phyloP scores from a whole-genome alignment of 768 basidiomycete species.

The Trametes maxima region DNA sequence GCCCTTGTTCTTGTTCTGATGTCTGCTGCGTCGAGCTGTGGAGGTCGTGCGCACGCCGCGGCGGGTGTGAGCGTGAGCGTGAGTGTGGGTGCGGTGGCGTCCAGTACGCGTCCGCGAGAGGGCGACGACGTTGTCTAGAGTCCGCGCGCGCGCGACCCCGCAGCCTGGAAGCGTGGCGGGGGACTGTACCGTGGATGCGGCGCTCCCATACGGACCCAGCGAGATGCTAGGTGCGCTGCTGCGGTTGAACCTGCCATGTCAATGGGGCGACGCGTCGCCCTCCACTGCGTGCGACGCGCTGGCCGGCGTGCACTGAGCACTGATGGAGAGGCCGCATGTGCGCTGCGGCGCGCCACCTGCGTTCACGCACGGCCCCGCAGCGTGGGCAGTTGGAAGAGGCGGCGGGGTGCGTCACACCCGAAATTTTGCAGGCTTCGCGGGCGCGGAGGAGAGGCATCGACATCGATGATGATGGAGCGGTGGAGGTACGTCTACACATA shows the following conservation, averaged over 20 bases:
- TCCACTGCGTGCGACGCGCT: constrained; percentile 19
- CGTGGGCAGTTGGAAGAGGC: not conserved
- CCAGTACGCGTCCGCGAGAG: not conserved
- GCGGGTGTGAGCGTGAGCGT: not conserved
- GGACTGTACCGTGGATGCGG: constrained; percentile 3
- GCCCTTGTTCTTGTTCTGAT: too few relatives aligned
- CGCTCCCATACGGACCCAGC: constrained; percentile 3
- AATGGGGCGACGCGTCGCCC: not conserved
- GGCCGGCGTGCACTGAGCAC: not conserved
- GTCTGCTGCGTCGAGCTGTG: not conserved
- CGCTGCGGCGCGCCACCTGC: not conserved
- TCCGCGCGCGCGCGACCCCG: constrained; percentile 11
- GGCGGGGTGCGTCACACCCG: not conserved
- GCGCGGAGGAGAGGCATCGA: not conserved
- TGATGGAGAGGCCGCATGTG: not conserved
- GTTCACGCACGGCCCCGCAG: not conserved
- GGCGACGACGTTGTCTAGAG: not conserved
- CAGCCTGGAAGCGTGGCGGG: constrained; percentile 1
- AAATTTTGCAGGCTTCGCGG: constrained; percentile 10
- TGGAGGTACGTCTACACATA: too few relatives aligned
- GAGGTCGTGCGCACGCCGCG: not conserved
- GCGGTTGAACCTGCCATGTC: constrained; percentile 3
- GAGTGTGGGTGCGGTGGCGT: not conserved
- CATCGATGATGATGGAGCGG: too few relatives aligned
- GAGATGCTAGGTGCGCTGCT: not conserved